Evolutionary conservation across 345 rosid species (phyloP), one percentile per base, ranked within the genome.

Genomic region (Geranium rotundifolium): DNA sequence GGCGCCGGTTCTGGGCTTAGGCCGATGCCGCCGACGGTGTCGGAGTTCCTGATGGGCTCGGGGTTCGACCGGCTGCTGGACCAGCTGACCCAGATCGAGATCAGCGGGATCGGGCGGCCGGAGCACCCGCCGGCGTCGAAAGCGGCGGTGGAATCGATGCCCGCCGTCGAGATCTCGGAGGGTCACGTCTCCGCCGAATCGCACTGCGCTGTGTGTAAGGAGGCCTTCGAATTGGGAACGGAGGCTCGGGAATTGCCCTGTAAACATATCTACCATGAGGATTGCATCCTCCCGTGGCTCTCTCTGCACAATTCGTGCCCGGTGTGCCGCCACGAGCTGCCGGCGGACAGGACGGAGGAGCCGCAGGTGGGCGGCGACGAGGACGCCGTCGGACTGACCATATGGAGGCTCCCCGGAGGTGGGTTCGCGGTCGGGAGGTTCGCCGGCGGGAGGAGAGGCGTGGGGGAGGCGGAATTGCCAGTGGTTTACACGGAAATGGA

Each of bases 331-430:
- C 83, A 75, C 20, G 90, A 84, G 62, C 54, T 88, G 17, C 86
- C 95, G 9, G 58, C 78, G 4, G 90, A 79, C 66, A 67, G 61
- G 9, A 46, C 46, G 54, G 65, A 60, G 37, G 65, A 31, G 13
- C 62, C 63, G 3, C 66, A 30, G 50, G 78, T 65, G 18, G 55
- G 62, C 27, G 66, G 37, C 30, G 67, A 66, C 17, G 80, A 74
- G 50, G 74, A 75, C 56, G 57, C 84, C 0, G 81, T 82, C 8
- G 96, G 92, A 19, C 57, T 88, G 72, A 85, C 90, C 23, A 82
- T 85, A 20, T 88, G 96, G 96, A 81, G 96, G 69, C 72, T 88
- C 1, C 96, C 96, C 0, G 90, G 96, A 1, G 96, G 96, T 4
- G 92, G 92, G 5, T 88, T 88, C 63, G 92, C 92, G 0, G 92